phyloP scores from a whole-genome alignment of 768 basidiomycete genomes.

The Pleurotus pulmonarius region DNA sequence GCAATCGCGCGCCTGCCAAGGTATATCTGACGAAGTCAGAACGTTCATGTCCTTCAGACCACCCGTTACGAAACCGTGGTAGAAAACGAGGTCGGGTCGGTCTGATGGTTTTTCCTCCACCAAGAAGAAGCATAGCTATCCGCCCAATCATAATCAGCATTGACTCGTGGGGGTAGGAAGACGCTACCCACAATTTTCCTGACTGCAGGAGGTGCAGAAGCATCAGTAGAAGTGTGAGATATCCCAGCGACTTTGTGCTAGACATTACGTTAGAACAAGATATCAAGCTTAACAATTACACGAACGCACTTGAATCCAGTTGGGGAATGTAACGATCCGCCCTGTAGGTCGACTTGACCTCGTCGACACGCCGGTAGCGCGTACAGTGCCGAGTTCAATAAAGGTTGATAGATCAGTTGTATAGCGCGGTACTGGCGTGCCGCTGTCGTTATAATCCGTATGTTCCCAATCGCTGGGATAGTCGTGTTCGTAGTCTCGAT shows the following conservation, averaged over 20 bases:
- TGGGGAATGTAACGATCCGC: constrained; percentile 4
- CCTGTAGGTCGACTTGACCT: neutral
- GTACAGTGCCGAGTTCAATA: neutral
- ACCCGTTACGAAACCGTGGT: neutral
- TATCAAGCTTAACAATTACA: no score
- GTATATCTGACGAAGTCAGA: constrained; percentile 1
- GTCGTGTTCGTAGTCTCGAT: neutral
- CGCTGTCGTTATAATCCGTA: neutral
- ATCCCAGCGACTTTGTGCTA: neutral
- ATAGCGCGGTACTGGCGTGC: neutral
- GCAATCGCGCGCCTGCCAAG: neutral
- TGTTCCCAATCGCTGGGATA: neutral
- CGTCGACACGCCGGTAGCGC: neutral
- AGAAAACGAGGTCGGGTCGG: neutral
- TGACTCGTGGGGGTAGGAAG: neutral
- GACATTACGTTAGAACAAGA: neutral
- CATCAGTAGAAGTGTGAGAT: neutral
- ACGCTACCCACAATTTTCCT: neutral
- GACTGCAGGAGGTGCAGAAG: neutral
- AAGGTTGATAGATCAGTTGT: neutral
- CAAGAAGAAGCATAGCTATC: neutral
- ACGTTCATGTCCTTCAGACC: constrained; percentile 1
- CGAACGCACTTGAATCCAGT: constrained; percentile 6
- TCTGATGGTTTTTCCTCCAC: neutral
- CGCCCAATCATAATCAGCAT: neutral